Evolutionary conservation across 2,329 filamentous ascomycete species (phyloP).

Genomic region (Cercospora janseana): DNA sequence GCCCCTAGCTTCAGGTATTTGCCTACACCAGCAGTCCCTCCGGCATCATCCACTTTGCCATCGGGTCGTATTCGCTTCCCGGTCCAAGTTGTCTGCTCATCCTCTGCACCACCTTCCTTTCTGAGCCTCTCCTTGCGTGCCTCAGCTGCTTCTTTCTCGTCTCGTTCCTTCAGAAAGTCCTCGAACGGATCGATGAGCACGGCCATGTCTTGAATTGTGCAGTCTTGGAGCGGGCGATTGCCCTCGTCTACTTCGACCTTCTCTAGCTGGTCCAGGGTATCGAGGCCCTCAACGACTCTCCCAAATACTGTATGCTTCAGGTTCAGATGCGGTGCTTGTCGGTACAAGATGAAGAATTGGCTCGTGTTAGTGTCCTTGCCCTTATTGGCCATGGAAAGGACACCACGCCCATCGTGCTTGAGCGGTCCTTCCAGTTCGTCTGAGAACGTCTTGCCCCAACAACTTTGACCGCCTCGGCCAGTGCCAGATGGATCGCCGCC

Average conservation of each 20-base stretch:
- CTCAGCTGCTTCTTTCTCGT: conserved; percentile 57
- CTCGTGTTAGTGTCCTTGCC: conserved; percentile 96
- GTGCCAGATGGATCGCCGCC: conserved; percentile 92
- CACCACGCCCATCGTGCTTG: conserved; percentile 76
- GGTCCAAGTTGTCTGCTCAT: conserved; percentile 92
- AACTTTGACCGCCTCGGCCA: conserved; percentile 81
- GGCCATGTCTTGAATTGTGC: conserved; percentile 76
- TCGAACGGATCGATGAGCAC: conserved; percentile 94
- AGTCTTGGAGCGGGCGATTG: conserved; percentile 74
- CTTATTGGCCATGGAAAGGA: conserved; percentile 95
- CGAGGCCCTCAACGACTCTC: conserved; percentile 70
- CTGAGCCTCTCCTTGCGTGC: conserved; percentile 63
- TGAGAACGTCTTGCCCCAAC: conserved; percentile 92
- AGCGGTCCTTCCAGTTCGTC: conserved; percentile 90
- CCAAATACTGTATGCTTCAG: conserved; percentile 97
- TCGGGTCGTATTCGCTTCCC: conserved; percentile 79
- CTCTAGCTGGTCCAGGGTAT: conserved; percentile 72
- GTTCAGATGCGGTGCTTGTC: conserved; percentile 79
- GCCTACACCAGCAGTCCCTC: conserved; percentile 58
- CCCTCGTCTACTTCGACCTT: conserved; percentile 68
- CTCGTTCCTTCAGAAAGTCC: conserved; percentile 73
- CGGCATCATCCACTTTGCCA: conserved; percentile 53
- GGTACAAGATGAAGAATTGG: conserved; percentile 94
- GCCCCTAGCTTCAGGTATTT: conserved; percentile 73
- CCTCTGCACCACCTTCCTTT: conserved; percentile 70